A percentile compares a stretch with the other conserved stretches of the same genome.
phyloP scores from a whole-genome alignment of 2,329 filamentous ascomycete genomes.

The Hirsutella minnesotensis region DNA sequence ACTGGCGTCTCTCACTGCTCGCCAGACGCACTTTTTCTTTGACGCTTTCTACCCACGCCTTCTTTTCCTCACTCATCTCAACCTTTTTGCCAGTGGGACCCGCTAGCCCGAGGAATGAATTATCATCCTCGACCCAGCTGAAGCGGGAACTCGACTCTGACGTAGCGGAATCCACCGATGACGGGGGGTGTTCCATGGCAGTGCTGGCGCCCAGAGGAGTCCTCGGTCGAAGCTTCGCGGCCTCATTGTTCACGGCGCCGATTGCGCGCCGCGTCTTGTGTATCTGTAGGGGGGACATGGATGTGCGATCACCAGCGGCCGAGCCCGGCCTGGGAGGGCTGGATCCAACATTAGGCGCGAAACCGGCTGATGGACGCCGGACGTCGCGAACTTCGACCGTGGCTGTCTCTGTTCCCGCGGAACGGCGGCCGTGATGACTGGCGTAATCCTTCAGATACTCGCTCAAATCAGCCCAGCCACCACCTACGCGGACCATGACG shows the following conservation, averaged over 20 bases:
- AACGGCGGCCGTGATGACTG: constrained; percentile 74
- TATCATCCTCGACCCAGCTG: constrained; percentile 48
- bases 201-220: constrained; percentile 28
- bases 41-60: constrained; percentile 73
- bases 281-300: constrained; percentile 38
- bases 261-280: constrained; percentile 41
- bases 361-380: constrained; percentile 18
- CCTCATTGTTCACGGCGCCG: constrained; percentile 17
- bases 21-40: constrained; percentile 66
- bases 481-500: constrained; percentile 95
- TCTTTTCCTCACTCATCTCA: constrained; percentile 59
- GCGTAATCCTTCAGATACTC: constrained; percentile 94
- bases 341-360: constrained; percentile 21
- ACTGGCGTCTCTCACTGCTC: constrained; percentile 41
- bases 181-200: constrained; percentile 22
- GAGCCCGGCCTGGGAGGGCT: constrained; percentile 31
- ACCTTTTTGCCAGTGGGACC: constrained; percentile 55
- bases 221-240: constrained; percentile 22
- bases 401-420: constrained; percentile 30
- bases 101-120: constrained; percentile 52
- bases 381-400: constrained; percentile 49
- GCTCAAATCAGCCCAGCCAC: constrained; percentile 93
- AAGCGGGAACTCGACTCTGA: constrained; percentile 42
- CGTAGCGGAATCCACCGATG: constrained; percentile 30
- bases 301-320: constrained; percentile 22